phyloP scores from a whole-genome alignment of 306 rosid genomes.

The Hippophae rhamnoides region DNA sequence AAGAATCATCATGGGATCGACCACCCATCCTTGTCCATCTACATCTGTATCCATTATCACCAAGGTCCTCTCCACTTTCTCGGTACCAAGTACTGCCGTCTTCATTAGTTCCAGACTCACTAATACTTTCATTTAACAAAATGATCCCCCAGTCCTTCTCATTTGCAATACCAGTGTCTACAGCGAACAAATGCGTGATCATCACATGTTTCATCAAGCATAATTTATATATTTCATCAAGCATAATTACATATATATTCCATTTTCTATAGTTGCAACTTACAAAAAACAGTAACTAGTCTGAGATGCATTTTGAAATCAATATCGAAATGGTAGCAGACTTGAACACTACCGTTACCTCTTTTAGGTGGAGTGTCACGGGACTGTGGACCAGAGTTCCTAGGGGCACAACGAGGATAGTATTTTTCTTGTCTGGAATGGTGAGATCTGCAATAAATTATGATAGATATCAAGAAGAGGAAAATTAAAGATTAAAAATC shows the following conservation, averaged over 20 bases:
- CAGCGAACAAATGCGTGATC: slow-evolving; percentile 19
- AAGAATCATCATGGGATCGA: slow-evolving; percentile 56
- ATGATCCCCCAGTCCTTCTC: slow-evolving; percentile 97
- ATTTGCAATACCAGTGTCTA: slow-evolving; percentile 92
- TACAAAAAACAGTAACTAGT: slow-evolving; percentile 2
- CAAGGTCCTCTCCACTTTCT: slow-evolving; percentile 80
- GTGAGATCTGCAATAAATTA: slow-evolving; percentile 39
- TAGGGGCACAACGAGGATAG: slow-evolving; percentile 63
- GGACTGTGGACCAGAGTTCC: slow-evolving; percentile 79
- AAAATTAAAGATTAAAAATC: slow-evolving; percentile 10
- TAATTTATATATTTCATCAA: neutral
- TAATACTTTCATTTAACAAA: slow-evolving; percentile 60
- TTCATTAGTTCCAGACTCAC: slow-evolving; percentile 85
- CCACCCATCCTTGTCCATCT: slow-evolving; percentile 99
- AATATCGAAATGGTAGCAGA: neutral
- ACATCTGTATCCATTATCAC: slow-evolving; percentile 87
- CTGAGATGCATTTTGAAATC: slow-evolving; percentile 2
- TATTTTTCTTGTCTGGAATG: slow-evolving; percentile 50
- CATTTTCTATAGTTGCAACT: neutral
- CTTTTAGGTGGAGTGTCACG: slow-evolving; percentile 94
- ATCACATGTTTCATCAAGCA: slow-evolving; percentile 13
- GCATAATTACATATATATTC: neutral
- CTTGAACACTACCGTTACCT: slow-evolving; percentile 35
- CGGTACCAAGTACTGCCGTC: slow-evolving; percentile 93
- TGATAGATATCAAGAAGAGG: slow-evolving; percentile 15